Percentiles rank a stretch among this genome's conserved stretches.
phyloP scores from a whole-genome alignment of 192 early-diverging fungal genomes.

The Mortierella claussenii region DNA sequence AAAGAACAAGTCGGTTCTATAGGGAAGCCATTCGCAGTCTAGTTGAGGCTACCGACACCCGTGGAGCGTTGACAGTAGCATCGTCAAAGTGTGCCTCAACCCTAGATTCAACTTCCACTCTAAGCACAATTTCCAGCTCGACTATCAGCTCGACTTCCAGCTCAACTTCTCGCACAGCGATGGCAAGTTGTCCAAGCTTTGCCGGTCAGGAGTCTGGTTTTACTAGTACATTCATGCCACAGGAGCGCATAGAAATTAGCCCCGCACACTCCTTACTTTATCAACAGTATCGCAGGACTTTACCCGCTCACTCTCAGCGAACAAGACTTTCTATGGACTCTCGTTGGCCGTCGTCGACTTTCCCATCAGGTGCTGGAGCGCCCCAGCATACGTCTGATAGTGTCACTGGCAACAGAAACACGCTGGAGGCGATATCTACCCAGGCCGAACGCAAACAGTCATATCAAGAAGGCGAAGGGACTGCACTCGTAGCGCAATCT shows the following conservation, averaged over 20 bases:
- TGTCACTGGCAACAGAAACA: no score
- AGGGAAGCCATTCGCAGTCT: slow-evolving; percentile 28
- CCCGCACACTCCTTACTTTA: slow-evolving; percentile 11
- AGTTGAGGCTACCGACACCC: slow-evolving; percentile 3
- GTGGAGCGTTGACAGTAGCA: background rate
- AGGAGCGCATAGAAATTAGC: no score
- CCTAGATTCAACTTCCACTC: background rate
- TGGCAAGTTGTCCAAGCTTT: background rate
- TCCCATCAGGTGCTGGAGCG: background rate
- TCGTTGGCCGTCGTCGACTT: background rate
- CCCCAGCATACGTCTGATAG: no score
- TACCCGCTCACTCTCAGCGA: no score
- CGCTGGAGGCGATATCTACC: no score
- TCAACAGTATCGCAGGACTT: slow-evolving; percentile 19
- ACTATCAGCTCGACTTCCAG: background rate
- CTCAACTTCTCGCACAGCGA: background rate
- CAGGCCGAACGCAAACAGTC: no score
- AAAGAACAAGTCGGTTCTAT: slow-evolving; percentile 15
- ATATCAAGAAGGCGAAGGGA: background rate
- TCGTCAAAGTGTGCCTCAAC: background rate
- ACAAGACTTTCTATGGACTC: background rate
- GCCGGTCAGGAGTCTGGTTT: background rate
- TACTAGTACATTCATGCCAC: no score
- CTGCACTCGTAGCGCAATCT: background rate
- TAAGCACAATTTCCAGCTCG: background rate